Conservation (phyloP, 495 filamentous ascomycete species). For the Ramalina intermedia region DNA sequence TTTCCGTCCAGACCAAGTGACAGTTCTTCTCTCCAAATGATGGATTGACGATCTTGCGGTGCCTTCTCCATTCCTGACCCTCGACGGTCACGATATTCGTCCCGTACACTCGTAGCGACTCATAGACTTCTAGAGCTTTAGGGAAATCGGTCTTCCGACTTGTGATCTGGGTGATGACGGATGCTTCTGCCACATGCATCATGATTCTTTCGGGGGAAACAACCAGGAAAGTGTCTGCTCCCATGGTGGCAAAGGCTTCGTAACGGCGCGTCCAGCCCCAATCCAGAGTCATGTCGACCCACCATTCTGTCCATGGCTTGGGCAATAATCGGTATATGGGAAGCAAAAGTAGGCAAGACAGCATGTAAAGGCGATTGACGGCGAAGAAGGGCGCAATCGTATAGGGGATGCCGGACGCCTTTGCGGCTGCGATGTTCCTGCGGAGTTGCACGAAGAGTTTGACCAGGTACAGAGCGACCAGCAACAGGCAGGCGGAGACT, state of each 20-base stretch:
- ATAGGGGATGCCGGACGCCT: conserved; percentile 24
- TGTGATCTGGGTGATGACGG: conserved; percentile 44
- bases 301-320: conserved; percentile 9
- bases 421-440: conserved; percentile 9
- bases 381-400: conserved; percentile 21
- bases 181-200: conserved; percentile 39
- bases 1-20: conserved; percentile 45
- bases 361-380: conserved; percentile 18
- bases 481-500: not conserved
- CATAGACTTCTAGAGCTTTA: conserved; percentile 46
- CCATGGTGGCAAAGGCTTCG: conserved; percentile 25
- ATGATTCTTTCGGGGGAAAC: conserved; percentile 33
- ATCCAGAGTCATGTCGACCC: conserved; percentile 17
- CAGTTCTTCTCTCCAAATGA: conserved; percentile 64
- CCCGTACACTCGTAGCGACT: conserved; percentile 45
- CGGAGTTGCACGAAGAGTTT: conserved; percentile 4
- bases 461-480: conserved; percentile 1
- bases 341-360: conserved; percentile 2
- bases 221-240: conserved; percentile 39
- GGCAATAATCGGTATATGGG: conserved; percentile 11
- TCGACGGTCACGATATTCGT: conserved; percentile 50
- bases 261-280: conserved; percentile 28
- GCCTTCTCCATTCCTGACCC: conserved; percentile 46
- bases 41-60: conserved; percentile 52
- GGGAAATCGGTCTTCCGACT: conserved; percentile 49